Base-by-base conservation (phyloP, 2,329 filamentous ascomycete species). In the Xylariaceae sp. region DNA sequence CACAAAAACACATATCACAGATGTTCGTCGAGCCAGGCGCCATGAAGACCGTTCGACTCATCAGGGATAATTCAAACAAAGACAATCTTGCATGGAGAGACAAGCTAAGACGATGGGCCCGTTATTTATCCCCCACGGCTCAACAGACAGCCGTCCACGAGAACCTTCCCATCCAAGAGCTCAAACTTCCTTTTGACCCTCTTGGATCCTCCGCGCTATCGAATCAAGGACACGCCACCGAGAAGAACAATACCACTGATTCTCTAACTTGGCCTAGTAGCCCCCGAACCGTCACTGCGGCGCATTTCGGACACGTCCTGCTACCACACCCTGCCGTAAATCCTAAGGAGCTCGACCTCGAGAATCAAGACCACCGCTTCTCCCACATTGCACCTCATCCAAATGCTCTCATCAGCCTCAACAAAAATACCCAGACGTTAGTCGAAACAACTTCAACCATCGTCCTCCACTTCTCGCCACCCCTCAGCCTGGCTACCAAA, bases 251-350 rank as follows among this genome's bases (percentile, higher is more conserved):
- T 31, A 44, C 45, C 48, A 51, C 54, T 47, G 6, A 30, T 17
- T 33, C 54, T 40, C 49, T 55, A 4, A 44, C 65, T 1, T 67
- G 65, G 62, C 62, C 53, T 9, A 42, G 45, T 12, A 49, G 18
- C 40, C 48, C 44, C 19, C 51, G 15, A 45, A 65, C 54, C 41
- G 59, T 50, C 9, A 71, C 73, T 1, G 63, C 59, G 2, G 76
- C 77, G 11, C 67, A 69, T 2, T 82, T 82, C 56, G 80, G 80
- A 15, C 74, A 78, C 46, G 54, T 81, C 32, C 69, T 82, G 18
- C 59, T 65, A 33, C 43, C 49, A 18, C 51, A 57, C 19, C 12
- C 44, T 2, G 43, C 48, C 11, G 46, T 49, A 9, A 27, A 42
- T 38, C 27, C 57, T 10, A 43, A 27, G 22, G 22, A 27, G 22